Conservation (phyloP, 1,139 yeast genomes). For the Yarrowia galli region DNA sequence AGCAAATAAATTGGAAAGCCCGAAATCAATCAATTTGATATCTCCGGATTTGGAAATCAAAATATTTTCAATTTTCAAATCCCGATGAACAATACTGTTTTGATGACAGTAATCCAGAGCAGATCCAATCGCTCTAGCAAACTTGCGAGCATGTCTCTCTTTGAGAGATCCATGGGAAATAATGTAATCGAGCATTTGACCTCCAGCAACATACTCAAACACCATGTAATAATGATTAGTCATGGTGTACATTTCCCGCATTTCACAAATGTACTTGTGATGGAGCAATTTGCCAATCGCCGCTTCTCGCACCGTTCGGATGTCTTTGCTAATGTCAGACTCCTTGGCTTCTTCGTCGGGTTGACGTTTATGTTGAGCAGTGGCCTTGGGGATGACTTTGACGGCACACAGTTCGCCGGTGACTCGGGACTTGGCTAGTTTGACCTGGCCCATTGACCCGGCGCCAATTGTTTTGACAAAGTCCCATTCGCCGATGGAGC, state of each 20-base stretch:
- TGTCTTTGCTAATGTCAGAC: conserved; percentile 89
- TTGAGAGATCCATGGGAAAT: conserved; percentile 95
- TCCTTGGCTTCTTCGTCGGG: conserved; percentile 54
- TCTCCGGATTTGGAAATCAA: conserved; percentile 95
- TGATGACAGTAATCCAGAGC: conserved; percentile 93
- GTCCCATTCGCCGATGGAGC: conserved; percentile 96
- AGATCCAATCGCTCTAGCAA: conserved; percentile 95
- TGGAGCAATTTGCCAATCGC: conserved; percentile 87
- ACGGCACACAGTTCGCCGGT: conserved; percentile 83
- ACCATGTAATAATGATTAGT: conserved; percentile 96
- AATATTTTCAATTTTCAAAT: conserved; percentile 93
- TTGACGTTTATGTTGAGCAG: conserved; percentile 57
- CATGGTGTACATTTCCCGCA: conserved; percentile 95
- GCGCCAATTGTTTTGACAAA: conserved; percentile 95
- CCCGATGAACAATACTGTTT: conserved; percentile 95
- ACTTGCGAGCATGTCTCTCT: conserved; percentile 92
- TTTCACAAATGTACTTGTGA: conserved; percentile 91
- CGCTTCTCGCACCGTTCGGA: conserved; percentile 92
- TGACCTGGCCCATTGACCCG: conserved; percentile 99
- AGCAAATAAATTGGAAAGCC: conserved; percentile 86
- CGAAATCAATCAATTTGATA: conserved; percentile 94
- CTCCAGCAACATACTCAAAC: conserved; percentile 96
- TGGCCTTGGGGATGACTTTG: conserved; percentile 65
- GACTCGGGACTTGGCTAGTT: conserved; percentile 82
- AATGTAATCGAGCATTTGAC: conserved; percentile 96